phyloP scores from a whole-genome alignment of 1,284 basidiomycete genomes.

The Pseudozyma thailandica region DNA sequence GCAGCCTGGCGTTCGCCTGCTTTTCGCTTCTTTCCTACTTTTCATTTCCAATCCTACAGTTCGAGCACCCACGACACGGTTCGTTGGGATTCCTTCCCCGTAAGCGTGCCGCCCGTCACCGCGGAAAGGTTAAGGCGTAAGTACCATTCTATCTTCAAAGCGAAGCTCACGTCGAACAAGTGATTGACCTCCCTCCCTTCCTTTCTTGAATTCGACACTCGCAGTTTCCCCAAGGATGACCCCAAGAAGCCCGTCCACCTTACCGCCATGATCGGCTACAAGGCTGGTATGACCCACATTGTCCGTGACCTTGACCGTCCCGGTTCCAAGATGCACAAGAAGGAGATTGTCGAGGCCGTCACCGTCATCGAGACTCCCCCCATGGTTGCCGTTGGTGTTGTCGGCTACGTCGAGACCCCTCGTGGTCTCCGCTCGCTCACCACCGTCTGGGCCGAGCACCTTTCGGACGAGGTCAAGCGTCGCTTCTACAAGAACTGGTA shows the following conservation, averaged over 20 bases:
- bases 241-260: slow-evolving; percentile 99
- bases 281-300: slow-evolving; percentile 99
- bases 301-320: slow-evolving; percentile 99
- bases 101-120: slow-evolving; percentile 68
- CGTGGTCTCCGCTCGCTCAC: slow-evolving; percentile 90
- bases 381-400: slow-evolving; percentile 96
- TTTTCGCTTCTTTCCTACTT: slow-evolving; percentile 44
- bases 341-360: slow-evolving; percentile 98
- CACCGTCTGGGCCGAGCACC: slow-evolving; percentile 77
- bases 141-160: slow-evolving; percentile 5
- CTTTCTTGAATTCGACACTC: background rate
- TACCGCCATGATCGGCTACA: slow-evolving; percentile 98
- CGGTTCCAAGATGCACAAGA: slow-evolving; percentile 74
- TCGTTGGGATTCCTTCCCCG: slow-evolving; percentile 68
- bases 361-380: slow-evolving; percentile 97
- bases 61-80: slow-evolving; percentile 68
- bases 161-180: background rate
- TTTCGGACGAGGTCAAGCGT: slow-evolving; percentile 88
- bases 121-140: slow-evolving; percentile 66
- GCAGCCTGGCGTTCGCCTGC: slow-evolving; percentile 54
- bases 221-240: slow-evolving; percentile 81
- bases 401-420: slow-evolving; percentile 99
- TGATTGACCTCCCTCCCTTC: background rate
- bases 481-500: slow-evolving; percentile 99
- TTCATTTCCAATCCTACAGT: slow-evolving; percentile 46